These are phyloP conservation scores for Ustilago nuda DNA, from an alignment of 1,284 basidiomycete genomes.

Conservation along the genomic window DNA sequence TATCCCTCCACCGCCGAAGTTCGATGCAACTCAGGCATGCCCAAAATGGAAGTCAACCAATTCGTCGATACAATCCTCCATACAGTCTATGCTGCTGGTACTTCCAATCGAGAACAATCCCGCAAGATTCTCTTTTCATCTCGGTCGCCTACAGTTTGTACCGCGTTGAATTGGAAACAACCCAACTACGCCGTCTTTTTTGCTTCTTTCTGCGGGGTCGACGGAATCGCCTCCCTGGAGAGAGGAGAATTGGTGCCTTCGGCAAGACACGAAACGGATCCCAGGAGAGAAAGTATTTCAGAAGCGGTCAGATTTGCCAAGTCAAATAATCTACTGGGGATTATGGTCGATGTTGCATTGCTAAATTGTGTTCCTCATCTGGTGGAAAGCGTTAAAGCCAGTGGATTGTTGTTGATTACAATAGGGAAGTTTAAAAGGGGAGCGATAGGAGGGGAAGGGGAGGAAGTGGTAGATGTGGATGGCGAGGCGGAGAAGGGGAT, in stretches of 20 bases:
- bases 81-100: slow-evolving; percentile 65
- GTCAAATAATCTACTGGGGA: slow-evolving; percentile 90
- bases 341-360: slow-evolving; percentile 86
- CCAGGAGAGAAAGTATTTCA: slow-evolving; percentile 78
- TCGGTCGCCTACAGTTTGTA: slow-evolving; percentile 69
- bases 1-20: slow-evolving; percentile 63
- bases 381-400: slow-evolving; percentile 63
- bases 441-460: slow-evolving; percentile 11
- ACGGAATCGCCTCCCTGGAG: slow-evolving; percentile 58
- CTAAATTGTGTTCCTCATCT: slow-evolving; percentile 59
- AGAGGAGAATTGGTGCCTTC: slow-evolving; percentile 64
- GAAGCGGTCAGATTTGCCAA: slow-evolving; percentile 95
- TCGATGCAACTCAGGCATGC: slow-evolving; percentile 53
- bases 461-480: slow-evolving; percentile 40
- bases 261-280: slow-evolving; percentile 72
- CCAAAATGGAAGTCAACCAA: slow-evolving; percentile 63
- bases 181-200: slow-evolving; percentile 99
- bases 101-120: slow-evolving; percentile 53
- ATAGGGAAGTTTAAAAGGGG: slow-evolving; percentile 47
- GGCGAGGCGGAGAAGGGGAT: slow-evolving; percentile 58
- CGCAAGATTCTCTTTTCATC: slow-evolving; percentile 66
- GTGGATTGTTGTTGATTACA: slow-evolving; percentile 64
- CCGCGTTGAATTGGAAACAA: slow-evolving; percentile 97
- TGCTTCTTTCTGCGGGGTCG: slow-evolving; percentile 84
- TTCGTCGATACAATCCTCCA: slow-evolving; percentile 68